Conservation (phyloP, 139 green algal genomes). For the Nannochloris sp. region DNA sequence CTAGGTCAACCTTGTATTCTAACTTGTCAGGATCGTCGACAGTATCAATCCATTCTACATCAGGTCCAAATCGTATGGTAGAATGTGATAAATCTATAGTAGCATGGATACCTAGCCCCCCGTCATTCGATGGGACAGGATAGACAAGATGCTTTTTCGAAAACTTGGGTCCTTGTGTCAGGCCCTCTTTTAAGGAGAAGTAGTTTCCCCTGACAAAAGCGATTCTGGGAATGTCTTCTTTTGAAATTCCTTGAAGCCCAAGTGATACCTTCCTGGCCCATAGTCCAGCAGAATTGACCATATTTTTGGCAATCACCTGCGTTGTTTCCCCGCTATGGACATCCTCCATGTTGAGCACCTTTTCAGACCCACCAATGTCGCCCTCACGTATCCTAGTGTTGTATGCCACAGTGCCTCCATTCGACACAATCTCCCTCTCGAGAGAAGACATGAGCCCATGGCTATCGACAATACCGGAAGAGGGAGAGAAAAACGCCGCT, state of each 20-base stretch:
- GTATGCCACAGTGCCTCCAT: slow-evolving; percentile 30
- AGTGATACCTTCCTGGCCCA: slow-evolving; percentile 29
- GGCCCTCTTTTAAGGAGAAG: slow-evolving; percentile 25
- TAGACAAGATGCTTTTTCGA: slow-evolving; percentile 59
- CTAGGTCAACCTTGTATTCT: slow-evolving; percentile 55
- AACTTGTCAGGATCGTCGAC: slow-evolving; percentile 16
- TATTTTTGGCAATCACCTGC: slow-evolving; percentile 13
- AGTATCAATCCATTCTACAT: slow-evolving; percentile 60
- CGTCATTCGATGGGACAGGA: slow-evolving; percentile 59
- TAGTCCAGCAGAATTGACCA: slow-evolving; percentile 60
- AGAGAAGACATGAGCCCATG: slow-evolving; percentile 64
- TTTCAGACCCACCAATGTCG: not conserved
- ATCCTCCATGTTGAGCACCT: slow-evolving; percentile 38
- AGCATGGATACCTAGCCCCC: slow-evolving; percentile 76
- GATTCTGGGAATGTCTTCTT: slow-evolving; percentile 33
- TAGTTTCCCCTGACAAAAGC: slow-evolving; percentile 55
- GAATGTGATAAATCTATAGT: slow-evolving; percentile 73
- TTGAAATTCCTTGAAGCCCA: slow-evolving; percentile 26
- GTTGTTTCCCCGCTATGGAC: slow-evolving; percentile 15
- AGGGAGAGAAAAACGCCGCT: slow-evolving; percentile 68
- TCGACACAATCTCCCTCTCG: slow-evolving; percentile 40
- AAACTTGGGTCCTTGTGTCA: slow-evolving; percentile 39
- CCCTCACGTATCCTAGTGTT: slow-evolving; percentile 32
- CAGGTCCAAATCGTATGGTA: slow-evolving; percentile 71
- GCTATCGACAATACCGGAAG: slow-evolving; percentile 75